Percentiles rank a stretch among this genome's conserved stretches.
Evolutionary conservation across 176 grass and related monocot genomes (phyloP).

Genomic region (Oryza nivara): DNA sequence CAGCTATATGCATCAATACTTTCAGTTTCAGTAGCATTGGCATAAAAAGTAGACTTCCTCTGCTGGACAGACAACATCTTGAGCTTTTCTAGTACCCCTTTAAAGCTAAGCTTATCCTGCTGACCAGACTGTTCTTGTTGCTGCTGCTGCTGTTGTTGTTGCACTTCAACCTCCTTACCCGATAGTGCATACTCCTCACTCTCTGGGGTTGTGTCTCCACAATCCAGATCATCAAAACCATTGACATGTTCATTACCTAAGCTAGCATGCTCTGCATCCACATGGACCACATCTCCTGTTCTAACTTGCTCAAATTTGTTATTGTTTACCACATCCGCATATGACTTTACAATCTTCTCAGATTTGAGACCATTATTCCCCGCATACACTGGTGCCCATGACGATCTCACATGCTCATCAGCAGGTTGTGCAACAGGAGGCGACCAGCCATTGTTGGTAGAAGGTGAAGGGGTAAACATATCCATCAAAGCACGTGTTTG

Average conservation of each 20-base stretch:
- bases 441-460: conserved; percentile 49
- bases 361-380: conserved; percentile 13
- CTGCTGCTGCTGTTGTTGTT: neutral
- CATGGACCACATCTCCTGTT: neutral
- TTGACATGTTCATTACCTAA: conserved; percentile 33
- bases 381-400: conserved; percentile 13
- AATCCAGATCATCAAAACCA: conserved; percentile 41
- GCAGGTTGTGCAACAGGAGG: conserved; percentile 33
- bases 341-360: conserved; percentile 45
- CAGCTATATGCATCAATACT: conserved; percentile 10
- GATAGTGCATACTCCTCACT: conserved; percentile 23
- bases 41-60: conserved; percentile 29
- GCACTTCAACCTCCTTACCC: conserved; percentile 27
- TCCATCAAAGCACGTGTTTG: conserved; percentile 60
- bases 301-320: conserved; percentile 30
- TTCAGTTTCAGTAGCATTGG: conserved; percentile 31
- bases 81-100: conserved; percentile 26
- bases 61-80: conserved; percentile 29
- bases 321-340: conserved; percentile 50
- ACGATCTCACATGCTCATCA: conserved; percentile 26
- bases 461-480: conserved; percentile 63
- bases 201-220: conserved; percentile 22
- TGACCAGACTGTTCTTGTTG: conserved; percentile 27
- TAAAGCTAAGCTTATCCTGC: conserved; percentile 23
- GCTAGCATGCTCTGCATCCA: conserved; percentile 21